Percentiles rank a stretch among this genome's conserved stretches.
phyloP scores from a whole-genome alignment of 2,329 filamentous ascomycete genomes.

The Elsinoe ampelina region DNA sequence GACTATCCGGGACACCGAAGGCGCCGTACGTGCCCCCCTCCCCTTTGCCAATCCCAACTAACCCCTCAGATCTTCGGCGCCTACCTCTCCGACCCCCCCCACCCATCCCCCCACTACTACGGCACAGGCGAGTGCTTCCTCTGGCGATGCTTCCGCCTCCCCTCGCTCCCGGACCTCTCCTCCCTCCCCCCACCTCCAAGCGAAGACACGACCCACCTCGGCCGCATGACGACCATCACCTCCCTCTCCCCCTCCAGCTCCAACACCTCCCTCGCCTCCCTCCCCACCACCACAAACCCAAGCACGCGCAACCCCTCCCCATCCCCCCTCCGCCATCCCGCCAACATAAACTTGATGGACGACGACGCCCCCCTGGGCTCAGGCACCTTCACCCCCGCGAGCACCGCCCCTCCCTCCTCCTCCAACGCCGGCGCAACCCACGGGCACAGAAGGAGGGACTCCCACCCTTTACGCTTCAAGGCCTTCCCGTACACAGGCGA shows the following conservation, averaged over 20 bases:
- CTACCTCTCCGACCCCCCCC: slow-evolving; percentile 83
- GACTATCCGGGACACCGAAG: slow-evolving; percentile 68
- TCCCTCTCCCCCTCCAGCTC: slow-evolving; percentile 21
- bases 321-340: neutral
- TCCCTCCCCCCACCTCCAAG: slow-evolving; percentile 61
- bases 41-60: slow-evolving; percentile 1
- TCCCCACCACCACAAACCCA: slow-evolving; percentile 13
- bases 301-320: neutral
- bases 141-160: slow-evolving; percentile 65
- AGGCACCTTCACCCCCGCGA: neutral
- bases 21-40: slow-evolving; percentile 49
- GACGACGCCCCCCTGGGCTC: neutral
- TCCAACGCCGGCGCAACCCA: slow-evolving; percentile 36
- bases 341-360: neutral
- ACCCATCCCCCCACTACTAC: slow-evolving; percentile 74
- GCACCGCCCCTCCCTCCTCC: slow-evolving; percentile 20
- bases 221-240: slow-evolving; percentile 52
- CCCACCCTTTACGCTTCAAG: slow-evolving; percentile 66
- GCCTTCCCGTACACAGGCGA: slow-evolving; percentile 92
- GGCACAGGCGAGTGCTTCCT: slow-evolving; percentile 95
- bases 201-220: slow-evolving; percentile 53
- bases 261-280: slow-evolving; percentile 22
- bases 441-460: slow-evolving; percentile 40
- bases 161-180: slow-evolving; percentile 43
- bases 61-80: slow-evolving; percentile 63